phyloP scores from a whole-genome alignment of 2,329 filamentous ascomycete species.

The Ceratocystis albifundus region DNA sequence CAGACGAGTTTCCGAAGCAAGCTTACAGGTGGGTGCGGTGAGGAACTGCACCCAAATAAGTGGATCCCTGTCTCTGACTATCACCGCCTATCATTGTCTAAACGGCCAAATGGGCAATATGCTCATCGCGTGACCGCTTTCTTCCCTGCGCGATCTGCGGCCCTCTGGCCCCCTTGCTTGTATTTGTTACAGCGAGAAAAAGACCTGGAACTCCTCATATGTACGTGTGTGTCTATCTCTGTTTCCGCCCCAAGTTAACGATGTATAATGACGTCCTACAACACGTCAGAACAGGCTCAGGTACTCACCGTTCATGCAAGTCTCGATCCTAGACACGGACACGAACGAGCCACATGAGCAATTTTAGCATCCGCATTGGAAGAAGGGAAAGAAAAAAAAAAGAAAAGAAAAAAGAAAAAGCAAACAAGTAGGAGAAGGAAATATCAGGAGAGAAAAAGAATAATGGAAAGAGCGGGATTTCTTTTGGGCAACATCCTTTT shows the following conservation, averaged over 20 bases:
- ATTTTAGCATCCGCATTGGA: background rate
- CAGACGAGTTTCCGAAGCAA: background rate
- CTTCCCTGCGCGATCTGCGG: slow-evolving; percentile 1
- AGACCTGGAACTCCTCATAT: background rate
- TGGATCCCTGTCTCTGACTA: background rate
- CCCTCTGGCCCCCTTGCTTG: background rate
- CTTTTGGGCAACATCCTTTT: too few species aligned
- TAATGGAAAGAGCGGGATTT: too few species aligned
- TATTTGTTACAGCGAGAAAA: background rate
- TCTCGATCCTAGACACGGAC: background rate
- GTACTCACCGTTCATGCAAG: slow-evolving; percentile 5
- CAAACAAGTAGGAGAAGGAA: background rate
- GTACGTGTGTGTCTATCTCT: background rate
- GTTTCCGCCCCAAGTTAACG: background rate
- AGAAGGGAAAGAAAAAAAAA: background rate
- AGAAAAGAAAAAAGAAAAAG: background rate
- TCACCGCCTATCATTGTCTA: slow-evolving; percentile 11
- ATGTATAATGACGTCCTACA: background rate
- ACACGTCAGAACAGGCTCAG: background rate
- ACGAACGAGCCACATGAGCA: slow-evolving; percentile 12
- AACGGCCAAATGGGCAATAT: slow-evolving; percentile 1
- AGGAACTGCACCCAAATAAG: too few species aligned
- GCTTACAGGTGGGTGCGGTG: too few species aligned
- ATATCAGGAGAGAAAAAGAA: too few species aligned
- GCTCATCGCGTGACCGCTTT: slow-evolving; percentile 4